Evolutionary conservation across 1,284 basidiomycete species (phyloP).

Genomic region (Abortiporus biennis): DNA sequence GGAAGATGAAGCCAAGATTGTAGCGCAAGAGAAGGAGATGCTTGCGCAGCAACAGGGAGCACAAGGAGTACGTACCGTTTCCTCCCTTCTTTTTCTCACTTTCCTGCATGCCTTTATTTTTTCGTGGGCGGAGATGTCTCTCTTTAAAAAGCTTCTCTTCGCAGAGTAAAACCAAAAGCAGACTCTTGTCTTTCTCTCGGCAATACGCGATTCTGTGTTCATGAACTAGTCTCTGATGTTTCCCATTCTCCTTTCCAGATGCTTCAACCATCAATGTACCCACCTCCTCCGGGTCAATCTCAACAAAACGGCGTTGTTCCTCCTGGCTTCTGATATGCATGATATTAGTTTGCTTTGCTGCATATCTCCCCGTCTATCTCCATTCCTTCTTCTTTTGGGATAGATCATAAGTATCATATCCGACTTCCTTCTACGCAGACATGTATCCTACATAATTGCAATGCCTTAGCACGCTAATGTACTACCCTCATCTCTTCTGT

Average conservation of each 20-base stretch:
- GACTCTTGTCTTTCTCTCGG: background rate
- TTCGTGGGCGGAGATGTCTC: conserved; percentile 6
- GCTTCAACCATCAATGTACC: conserved; percentile 55
- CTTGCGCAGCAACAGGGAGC: conserved; percentile 89
- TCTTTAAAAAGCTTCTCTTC: no score
- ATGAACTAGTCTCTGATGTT: conserved; percentile 13
- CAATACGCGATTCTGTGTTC: conserved; percentile 7
- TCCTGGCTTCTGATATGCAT: conserved; percentile 60
- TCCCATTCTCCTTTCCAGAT: conserved; percentile 39
- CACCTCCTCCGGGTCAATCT: conserved; percentile 28
- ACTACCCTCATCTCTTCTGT: no score
- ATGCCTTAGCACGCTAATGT: no score
- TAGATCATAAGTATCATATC: conserved; percentile 1
- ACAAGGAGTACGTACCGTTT: conserved; percentile 63
- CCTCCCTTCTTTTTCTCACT: background rate
- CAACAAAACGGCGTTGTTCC: conserved; percentile 66
- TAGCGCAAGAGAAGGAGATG: conserved; percentile 94
- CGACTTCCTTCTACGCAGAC: background rate
- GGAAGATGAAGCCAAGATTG: conserved; percentile 94
- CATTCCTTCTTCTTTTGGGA: background rate
- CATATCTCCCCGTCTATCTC: conserved; percentile 1
- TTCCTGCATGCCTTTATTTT: background rate
- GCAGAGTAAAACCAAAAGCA: no score
- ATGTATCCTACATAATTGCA: conserved; percentile 2
- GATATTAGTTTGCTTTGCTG: no score